Base-by-base conservation (phyloP, 495 filamentous ascomycete genomes). In the Venustampulla echinocandica region DNA sequence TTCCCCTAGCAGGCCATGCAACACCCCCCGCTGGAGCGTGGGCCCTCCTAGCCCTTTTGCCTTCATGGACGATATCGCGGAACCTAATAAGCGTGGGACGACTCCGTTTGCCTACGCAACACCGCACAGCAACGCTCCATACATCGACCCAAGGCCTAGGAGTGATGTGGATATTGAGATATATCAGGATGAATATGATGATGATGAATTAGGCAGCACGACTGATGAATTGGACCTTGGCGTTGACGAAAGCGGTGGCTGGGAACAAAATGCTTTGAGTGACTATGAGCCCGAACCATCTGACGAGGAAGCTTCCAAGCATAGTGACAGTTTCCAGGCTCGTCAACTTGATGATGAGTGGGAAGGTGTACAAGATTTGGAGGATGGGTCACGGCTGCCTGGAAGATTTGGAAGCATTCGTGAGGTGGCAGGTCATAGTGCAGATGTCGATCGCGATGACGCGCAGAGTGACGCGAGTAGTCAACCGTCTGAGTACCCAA, bases 81-180 rank as follows among this genome's bases (percentile, higher is more conserved):
- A 60, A 3, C 53, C 53, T 19, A 38, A 23, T 17, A 56, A 57
- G 32, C 60, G 70, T 20, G 59, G 61, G 4, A 65, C 62, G 2
- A 76, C 74, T 0, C 73, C 70, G 2, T 64, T 63, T 41, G 69
- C 66, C 37, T 75, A 65, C 36, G 71, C 70, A 1, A 81, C 77
- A 5, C 77, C 77, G 6, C 59, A 73, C 46, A 78, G 74, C 52
- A 74, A 73, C 45, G 65, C 62, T 6, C 68, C 69, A 10, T 56
- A 56, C 35, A 47, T 51, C 17, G 54, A 57, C 10, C 7, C 15
- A 20, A 25, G 38, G 13, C 44, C 47, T 17, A 42, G 44, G 4
- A 42, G 32, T 21, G 43, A 30, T 9, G 44, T 10, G 1, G 58
- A 43, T 33, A 54, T 55, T 32, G 54, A 50, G 9, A 38, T 54